Evolutionary conservation across 176 grass and related monocot genomes (phyloP).

Genomic region (Miscanthus lutarioriparius): DNA sequence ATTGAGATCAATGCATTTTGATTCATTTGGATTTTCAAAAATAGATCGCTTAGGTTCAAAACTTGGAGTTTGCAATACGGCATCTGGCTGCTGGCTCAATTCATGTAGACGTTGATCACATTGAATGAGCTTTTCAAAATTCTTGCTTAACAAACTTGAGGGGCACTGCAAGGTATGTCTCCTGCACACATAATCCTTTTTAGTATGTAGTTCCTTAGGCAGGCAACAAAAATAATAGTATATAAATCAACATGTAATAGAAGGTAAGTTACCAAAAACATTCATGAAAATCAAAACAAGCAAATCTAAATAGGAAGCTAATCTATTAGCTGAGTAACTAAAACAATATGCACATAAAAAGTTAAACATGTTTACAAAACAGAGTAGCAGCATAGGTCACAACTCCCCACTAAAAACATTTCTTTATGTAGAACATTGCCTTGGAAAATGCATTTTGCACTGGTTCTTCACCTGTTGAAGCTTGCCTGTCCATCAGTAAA

Average conservation of each 20-base stretch:
- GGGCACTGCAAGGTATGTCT: constrained; percentile 70
- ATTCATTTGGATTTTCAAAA: constrained; percentile 60
- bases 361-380: not conserved
- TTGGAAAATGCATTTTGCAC: not conserved
- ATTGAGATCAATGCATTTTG: constrained; percentile 29
- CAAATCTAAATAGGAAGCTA: not conserved
- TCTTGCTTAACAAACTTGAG: constrained; percentile 61
- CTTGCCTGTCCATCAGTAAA: constrained; percentile 79
- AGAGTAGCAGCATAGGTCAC: not conserved
- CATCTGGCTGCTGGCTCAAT: constrained; percentile 55
- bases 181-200: constrained; percentile 45
- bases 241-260: not conserved
- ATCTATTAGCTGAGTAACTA: not conserved
- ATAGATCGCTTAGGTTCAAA: constrained; percentile 53
- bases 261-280: not conserved
- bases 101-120: constrained; percentile 65
- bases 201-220: constrained; percentile 7
- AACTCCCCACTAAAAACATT: not conserved
- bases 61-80: constrained; percentile 42
- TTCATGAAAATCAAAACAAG: constrained; percentile 6
- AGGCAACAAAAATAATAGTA: not conserved
- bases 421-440: not conserved
- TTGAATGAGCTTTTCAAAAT: constrained; percentile 84
- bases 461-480: constrained; percentile 50
- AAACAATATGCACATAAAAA: not conserved